Conservation (phyloP, 176 grass and related monocot species). For the Raddia distichophylla region DNA sequence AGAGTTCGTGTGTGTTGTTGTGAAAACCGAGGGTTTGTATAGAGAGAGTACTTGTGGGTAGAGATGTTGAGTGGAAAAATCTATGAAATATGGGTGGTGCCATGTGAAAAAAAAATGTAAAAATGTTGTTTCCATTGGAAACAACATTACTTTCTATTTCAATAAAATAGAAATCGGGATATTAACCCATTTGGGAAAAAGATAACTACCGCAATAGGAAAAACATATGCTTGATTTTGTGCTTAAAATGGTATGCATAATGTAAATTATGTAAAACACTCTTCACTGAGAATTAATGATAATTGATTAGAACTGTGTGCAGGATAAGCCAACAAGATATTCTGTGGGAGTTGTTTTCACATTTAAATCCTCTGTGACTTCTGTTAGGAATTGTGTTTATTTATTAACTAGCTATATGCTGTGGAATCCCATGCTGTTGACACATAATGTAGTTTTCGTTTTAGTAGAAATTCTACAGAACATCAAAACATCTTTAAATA, state of each 20-base stretch:
- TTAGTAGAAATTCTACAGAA: background rate
- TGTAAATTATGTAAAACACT: background rate
- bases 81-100: too few relatives aligned
- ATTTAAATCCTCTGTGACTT: constrained; percentile 10
- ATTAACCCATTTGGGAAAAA: too few relatives aligned
- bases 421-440: background rate
- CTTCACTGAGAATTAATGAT: background rate
- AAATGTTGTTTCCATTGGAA: too few relatives aligned
- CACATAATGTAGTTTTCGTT: background rate
- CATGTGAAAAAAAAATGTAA: too few relatives aligned
- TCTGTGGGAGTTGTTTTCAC: background rate
- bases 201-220: background rate
- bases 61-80: too few relatives aligned
- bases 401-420: background rate
- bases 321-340: background rate
- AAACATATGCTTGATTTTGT: background rate
- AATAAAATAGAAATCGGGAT: too few relatives aligned
- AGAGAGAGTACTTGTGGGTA: too few relatives aligned
- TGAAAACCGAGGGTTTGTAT: too few relatives aligned
- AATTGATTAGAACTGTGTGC: constrained; percentile 13
- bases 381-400: background rate
- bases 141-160: too few relatives aligned
- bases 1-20: too few relatives aligned
- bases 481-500: constrained; percentile 10
- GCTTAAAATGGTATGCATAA: background rate